Conservation (phyloP, 768 basidiomycete genomes). For the Termitomyces sp. region DNA sequence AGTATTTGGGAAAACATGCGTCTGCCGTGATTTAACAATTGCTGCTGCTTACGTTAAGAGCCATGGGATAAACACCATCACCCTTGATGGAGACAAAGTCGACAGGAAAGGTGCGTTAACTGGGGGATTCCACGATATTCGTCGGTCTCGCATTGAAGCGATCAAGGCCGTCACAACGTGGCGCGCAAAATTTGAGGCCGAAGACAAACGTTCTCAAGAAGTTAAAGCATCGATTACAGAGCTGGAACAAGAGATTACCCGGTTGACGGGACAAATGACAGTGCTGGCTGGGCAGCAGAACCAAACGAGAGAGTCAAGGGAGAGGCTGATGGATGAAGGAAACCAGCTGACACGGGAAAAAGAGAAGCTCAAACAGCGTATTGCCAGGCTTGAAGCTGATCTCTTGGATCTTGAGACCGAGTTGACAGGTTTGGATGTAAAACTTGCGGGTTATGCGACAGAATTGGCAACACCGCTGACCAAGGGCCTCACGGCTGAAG, state of each 20-base stretch:
- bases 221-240: conserved; percentile 64
- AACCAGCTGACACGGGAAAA: conserved; percentile 56
- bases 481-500: conserved; percentile 66
- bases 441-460: conserved; percentile 54
- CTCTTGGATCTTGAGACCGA: conserved; percentile 72
- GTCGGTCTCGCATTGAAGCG: conserved; percentile 84
- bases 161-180: conserved; percentile 74
- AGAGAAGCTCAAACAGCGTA: conserved; percentile 58
- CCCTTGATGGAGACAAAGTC: conserved; percentile 95
- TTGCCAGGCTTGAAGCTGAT: conserved; percentile 59
- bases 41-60: conserved; percentile 93
- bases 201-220: conserved; percentile 60
- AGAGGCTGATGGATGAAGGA: conserved; percentile 60
- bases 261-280: conserved; percentile 65
- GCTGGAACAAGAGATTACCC: conserved; percentile 86
- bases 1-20: conserved; percentile 96
- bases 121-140: conserved; percentile 92
- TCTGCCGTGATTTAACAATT: conserved; percentile 87
- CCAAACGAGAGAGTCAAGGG: conserved; percentile 63
- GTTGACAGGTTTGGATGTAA: conserved; percentile 52
- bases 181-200: conserved; percentile 64
- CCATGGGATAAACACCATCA: conserved; percentile 95
- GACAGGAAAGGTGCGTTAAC: conserved; percentile 95
- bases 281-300: conserved; percentile 64
- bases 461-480: conserved; percentile 76